Evolutionary conservation across 108 stramenopile species (phyloP).

Genomic region (Ochromonas danica): DNA sequence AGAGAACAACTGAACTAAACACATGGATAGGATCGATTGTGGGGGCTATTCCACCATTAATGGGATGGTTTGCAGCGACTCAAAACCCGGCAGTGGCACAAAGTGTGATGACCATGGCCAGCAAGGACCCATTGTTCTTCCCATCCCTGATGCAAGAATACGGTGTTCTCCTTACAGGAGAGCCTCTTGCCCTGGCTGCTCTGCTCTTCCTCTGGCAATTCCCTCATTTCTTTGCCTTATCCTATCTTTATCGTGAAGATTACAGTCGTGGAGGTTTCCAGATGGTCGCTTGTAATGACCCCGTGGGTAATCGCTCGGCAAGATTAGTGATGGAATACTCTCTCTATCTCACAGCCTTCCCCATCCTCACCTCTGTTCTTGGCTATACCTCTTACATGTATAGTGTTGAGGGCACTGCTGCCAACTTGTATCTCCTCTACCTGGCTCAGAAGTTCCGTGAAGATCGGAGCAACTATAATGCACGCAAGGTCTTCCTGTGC

Average conservation of each 20-base stretch:
- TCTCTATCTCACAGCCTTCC: constrained; percentile 75
- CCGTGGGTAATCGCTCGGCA: constrained; percentile 75
- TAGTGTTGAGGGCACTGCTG: constrained; percentile 77
- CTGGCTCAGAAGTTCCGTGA: constrained; percentile 71
- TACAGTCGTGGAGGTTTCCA: constrained; percentile 67
- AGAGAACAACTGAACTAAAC: constrained; percentile 83
- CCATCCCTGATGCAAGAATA: constrained; percentile 30
- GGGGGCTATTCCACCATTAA: constrained; percentile 95
- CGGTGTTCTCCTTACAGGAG: constrained; percentile 29
- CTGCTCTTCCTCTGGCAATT: constrained; percentile 96
- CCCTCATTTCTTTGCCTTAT: constrained; percentile 96
- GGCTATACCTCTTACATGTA: constrained; percentile 93
- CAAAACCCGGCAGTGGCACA: constrained; percentile 68
- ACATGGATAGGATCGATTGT: constrained; percentile 98
- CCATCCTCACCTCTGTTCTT: constrained; percentile 67
- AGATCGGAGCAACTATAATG: constrained; percentile 85
- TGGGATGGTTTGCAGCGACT: constrained; percentile 94
- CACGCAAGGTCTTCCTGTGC: constrained; percentile 85
- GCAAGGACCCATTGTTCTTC: constrained; percentile 28
- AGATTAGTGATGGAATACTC: constrained; percentile 74
- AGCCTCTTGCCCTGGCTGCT: constrained; percentile 66
- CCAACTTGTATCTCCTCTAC: constrained; percentile 75
- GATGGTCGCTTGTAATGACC: constrained; percentile 74
- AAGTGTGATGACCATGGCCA: constrained; percentile 66
- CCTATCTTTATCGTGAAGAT: constrained; percentile 82